Evolutionary conservation across 495 filamentous ascomycete species (phyloP).

Genomic region (Talaromyces nanjingensis): DNA sequence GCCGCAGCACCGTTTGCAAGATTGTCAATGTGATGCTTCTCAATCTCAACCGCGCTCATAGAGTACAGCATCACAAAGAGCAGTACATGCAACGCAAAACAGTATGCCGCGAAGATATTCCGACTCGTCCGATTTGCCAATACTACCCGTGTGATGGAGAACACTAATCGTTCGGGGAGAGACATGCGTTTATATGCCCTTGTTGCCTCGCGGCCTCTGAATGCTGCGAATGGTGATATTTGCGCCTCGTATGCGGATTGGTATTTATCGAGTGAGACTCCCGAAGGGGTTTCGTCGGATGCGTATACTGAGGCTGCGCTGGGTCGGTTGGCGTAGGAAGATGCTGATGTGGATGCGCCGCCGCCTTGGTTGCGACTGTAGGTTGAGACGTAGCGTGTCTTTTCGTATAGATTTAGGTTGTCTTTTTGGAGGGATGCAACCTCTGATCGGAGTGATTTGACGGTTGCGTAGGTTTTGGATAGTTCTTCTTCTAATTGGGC

Average conservation of each 20-base stretch:
- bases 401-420: conserved; percentile 95
- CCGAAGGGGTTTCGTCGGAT: conserved; percentile 51
- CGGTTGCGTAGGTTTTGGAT: conserved; percentile 68
- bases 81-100: conserved; percentile 77
- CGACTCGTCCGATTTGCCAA: conserved; percentile 83
- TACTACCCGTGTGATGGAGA: conserved; percentile 84
- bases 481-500: conserved; percentile 85
- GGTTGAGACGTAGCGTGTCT: conserved; percentile 90
- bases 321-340: conserved; percentile 63
- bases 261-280: conserved; percentile 76
- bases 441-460: conserved; percentile 85
- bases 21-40: conserved; percentile 45
- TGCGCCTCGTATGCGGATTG: conserved; percentile 89
- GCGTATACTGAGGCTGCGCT: conserved; percentile 65
- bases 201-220: conserved; percentile 83
- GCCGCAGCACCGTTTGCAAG: conserved; percentile 31
- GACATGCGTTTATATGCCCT: conserved; percentile 95
- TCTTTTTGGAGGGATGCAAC: conserved; percentile 90
- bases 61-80: conserved; percentile 82
- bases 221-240: conserved; percentile 91
- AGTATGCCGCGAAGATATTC: conserved; percentile 94
- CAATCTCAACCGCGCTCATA: conserved; percentile 60
- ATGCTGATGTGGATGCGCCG: conserved; percentile 60
- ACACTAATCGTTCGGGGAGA: conserved; percentile 81
- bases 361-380: conserved; percentile 64